Base-by-base conservation (phyloP, 129 eudicot species). In the Escallonia rubra region DNA sequence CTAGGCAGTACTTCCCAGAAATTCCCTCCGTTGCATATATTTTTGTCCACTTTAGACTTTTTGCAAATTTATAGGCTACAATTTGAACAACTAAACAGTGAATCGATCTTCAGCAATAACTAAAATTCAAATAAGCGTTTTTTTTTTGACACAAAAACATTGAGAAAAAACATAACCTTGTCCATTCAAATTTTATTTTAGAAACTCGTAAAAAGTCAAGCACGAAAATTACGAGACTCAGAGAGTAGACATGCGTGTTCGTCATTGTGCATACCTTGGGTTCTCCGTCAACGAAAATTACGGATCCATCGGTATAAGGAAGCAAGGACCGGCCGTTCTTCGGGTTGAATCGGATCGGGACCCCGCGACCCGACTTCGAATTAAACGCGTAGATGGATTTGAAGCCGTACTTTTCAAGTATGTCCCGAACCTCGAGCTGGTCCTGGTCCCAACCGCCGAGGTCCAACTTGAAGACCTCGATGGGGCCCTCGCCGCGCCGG, bases 391-490 rank as follows among this genome's bases (percentile, higher is more conserved):
- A 83, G 13, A 86, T 57, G 44, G 87, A 70, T 73, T 88, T 91
- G 59, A 91, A 69, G 0, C 88, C 90, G 44, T 81, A 88, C 50
- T 82, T 79, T 2, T 85, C 90, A 8, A 86, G 79, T 43, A 91
- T 88, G 2, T 86, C 94, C 5, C 82, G 59, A 34, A 91, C 89
- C 74, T 91, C 96, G 57, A 91, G 89, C 80, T 88, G 96, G 63
- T 88, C 90, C 70, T 83, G 96, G 52, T 88, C 98, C 91, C 90
- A 91, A 9, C 98, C 96, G 16, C 87, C 96, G 60, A 91, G 78
- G 23, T 56, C 46, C 44, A 80, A 68, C 60, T 81, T 91, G 74
- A 88, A 79, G 57, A 69, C 78, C 49, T 72, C 95, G 60, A 91
- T 86, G 49, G 91, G 95, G 14, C 98, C 98, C 12, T 80, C 68